Evolutionary conservation across 2,329 filamentous ascomycete species (phyloP), one percentile per base, ranked within the genome.

Genomic region (Mycosphaerella sp.): DNA sequence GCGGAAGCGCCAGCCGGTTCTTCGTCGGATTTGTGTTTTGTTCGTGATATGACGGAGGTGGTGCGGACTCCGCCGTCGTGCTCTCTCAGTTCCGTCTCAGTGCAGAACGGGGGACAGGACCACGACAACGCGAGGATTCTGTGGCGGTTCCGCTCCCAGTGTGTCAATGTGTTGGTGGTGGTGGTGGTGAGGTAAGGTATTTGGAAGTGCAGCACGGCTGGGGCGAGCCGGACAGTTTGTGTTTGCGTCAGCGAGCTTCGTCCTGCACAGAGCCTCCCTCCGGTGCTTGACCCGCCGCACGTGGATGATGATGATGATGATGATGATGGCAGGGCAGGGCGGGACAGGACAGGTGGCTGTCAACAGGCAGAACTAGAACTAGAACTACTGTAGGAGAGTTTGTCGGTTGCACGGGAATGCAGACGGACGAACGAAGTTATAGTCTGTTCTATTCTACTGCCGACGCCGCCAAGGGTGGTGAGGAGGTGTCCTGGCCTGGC

Each of bases 1-100:
- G 51, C 51, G 42, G 51, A 52, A 49, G 51, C 51, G 42, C 51
- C 51, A 53, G 51, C 51, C 51, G 51, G 51, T 35, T 45, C 35
- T 53, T 53, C 34, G 42, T 53, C 51, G 51, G 50, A 41, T 48
- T 30, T 36, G 49, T 41, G 30, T 39, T 40, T 51, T 44, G 40
- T 35, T 37, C 27, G 46, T 36, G 46, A 28, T 37, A 44, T 41
- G 45, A 48, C 27, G 45, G 37, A 41, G 28, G 45, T 41, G 45
- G 45, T 34, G 30, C 30, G 30, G 30, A 34, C 13, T 34, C 10
- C 30, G 30, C 30, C 30, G 30, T 34, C 6, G 30, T 8, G 30
- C 30, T 34, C 30, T 12, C 10, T 12, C 10, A n/a, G n/a, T n/a
- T n/a, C n/a, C n/a, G n/a, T n/a, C n/a, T n/a, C n/a, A n/a, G n/a